Percentiles rank a stretch among this genome's conserved stretches.
Conservation (phyloP, 495 filamentous ascomycete genomes). For the Penicillium robsamsonii region DNA sequence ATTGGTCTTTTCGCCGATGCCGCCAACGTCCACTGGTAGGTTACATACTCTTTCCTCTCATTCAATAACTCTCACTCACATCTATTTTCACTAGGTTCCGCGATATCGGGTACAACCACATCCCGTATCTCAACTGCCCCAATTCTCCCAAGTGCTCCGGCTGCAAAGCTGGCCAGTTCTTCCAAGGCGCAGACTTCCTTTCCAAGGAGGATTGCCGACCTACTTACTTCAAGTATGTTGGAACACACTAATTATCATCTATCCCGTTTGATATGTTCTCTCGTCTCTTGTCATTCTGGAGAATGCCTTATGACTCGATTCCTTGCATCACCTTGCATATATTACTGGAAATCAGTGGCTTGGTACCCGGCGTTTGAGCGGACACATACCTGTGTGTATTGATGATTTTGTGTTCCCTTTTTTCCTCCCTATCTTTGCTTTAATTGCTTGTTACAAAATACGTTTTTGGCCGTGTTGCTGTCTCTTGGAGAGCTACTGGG, state of each 20-base stretch:
- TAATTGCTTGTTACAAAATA: slow-evolving; percentile 21
- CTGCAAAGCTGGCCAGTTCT: slow-evolving; percentile 81
- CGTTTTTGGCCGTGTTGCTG: slow-evolving; percentile 20
- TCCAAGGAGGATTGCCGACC: slow-evolving; percentile 92
- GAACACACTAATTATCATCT: slow-evolving; percentile 60
- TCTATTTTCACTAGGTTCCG: slow-evolving; percentile 70
- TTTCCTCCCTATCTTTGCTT: slow-evolving; percentile 9
- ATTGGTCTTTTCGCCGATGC: slow-evolving; percentile 89
- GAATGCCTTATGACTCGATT: slow-evolving; percentile 18
- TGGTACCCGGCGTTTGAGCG: slow-evolving; percentile 34
- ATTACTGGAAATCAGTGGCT: slow-evolving; percentile 23
- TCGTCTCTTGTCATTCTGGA: slow-evolving; percentile 13
- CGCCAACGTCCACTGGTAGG: slow-evolving; percentile 91
- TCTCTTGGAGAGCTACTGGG: slow-evolving; percentile 12
- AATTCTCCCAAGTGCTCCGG: slow-evolving; percentile 92
- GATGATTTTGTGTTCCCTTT: slow-evolving; percentile 23
- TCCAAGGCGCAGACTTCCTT: slow-evolving; percentile 79
- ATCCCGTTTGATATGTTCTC: slow-evolving; percentile 10
- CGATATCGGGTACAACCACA: slow-evolving; percentile 98
- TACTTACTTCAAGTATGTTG: slow-evolving; percentile 93
- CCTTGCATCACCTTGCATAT: slow-evolving; percentile 31
- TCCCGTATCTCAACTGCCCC: slow-evolving; percentile 98
- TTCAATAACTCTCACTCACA: slow-evolving; percentile 14
- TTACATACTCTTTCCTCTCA: slow-evolving; percentile 15
- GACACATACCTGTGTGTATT: slow-evolving; percentile 29